Conservation (phyloP, 202 grass and related monocot species). For the Dendrocalamus latiflorus region DNA sequence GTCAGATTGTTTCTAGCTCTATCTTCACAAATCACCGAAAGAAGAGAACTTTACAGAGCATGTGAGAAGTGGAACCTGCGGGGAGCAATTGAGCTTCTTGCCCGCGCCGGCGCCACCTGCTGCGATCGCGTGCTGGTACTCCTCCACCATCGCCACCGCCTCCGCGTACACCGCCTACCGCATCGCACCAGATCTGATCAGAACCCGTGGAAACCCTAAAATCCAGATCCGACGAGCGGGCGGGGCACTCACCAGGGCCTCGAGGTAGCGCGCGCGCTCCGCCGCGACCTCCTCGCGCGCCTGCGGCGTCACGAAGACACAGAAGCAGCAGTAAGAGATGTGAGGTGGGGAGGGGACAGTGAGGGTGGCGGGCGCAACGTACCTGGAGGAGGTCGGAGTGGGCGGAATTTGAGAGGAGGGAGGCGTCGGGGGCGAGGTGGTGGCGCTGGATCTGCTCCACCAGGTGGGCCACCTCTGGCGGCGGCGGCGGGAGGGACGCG, state of each 20-base stretch:
- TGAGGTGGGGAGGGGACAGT: not conserved
- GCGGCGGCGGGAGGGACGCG: too few species aligned
- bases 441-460: too few species aligned
- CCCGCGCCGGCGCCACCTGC: too few species aligned
- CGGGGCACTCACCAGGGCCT: slow-evolving; percentile 69
- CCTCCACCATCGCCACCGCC: too few species aligned
- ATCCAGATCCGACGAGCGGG: slow-evolving; percentile 3
- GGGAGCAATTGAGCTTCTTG: slow-evolving; percentile 76
- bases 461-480: too few species aligned
- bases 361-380: not conserved
- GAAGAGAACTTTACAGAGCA: not conserved
- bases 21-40: not conserved
- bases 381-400: slow-evolving; percentile 80
- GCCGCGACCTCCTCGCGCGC: slow-evolving; percentile 82
- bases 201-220: slow-evolving; percentile 35
- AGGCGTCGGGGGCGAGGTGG: slow-evolving; percentile 84
- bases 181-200: too few species aligned
- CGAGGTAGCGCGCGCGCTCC: slow-evolving; percentile 76
- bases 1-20: not conserved
- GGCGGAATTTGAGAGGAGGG: slow-evolving; percentile 70
- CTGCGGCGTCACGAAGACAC: slow-evolving; percentile 22
- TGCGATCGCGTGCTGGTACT: too few species aligned
- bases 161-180: too few species aligned
- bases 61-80: too few species aligned
- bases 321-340: not conserved